A percentile compares a stretch with the other conserved stretches of the same genome.
phyloP scores from a whole-genome alignment of 306 rosid genomes.

The Glycyrrhiza uralensis region DNA sequence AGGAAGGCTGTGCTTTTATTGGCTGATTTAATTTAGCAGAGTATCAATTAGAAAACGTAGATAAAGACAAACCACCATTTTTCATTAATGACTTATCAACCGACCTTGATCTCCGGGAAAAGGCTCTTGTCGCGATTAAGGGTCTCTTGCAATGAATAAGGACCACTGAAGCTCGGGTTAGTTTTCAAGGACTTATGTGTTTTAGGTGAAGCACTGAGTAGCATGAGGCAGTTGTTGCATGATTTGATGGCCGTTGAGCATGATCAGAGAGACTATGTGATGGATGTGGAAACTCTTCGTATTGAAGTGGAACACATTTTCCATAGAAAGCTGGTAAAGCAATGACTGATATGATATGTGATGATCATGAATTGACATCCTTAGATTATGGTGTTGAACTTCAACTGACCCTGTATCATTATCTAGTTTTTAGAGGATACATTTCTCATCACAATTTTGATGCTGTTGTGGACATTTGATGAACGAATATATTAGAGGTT shows the following conservation, averaged over 20 bases:
- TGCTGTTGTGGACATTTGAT: not conserved
- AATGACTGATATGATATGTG: constrained; percentile 20
- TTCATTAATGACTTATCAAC: constrained; percentile 62
- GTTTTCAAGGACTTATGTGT: constrained; percentile 62
- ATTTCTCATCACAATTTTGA: constrained; percentile 26
- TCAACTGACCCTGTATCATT: not conserved
- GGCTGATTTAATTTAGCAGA: constrained; percentile 73
- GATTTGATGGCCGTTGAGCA: constrained; percentile 54
- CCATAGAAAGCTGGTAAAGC: constrained; percentile 46
- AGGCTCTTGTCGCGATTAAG: constrained; percentile 71
- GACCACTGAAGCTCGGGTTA: constrained; percentile 53
- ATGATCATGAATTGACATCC: constrained; percentile 13
- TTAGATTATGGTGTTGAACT: not conserved
- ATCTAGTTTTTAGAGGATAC: constrained; percentile 11
- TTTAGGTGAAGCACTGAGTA: constrained; percentile 69
- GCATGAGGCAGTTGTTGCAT: constrained; percentile 52
- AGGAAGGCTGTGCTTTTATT: constrained; percentile 68
- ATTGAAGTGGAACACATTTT: constrained; percentile 63
- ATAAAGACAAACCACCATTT: constrained; percentile 44
- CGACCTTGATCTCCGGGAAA: constrained; percentile 83
- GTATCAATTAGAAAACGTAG: constrained; percentile 48
- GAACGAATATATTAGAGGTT: not conserved
- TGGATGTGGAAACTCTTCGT: constrained; percentile 70
- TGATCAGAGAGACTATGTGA: constrained; percentile 56
- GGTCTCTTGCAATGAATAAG: constrained; percentile 68